phyloP scores from a whole-genome alignment of 2,329 filamentous ascomycete genomes.

The Apiospora koreana region DNA sequence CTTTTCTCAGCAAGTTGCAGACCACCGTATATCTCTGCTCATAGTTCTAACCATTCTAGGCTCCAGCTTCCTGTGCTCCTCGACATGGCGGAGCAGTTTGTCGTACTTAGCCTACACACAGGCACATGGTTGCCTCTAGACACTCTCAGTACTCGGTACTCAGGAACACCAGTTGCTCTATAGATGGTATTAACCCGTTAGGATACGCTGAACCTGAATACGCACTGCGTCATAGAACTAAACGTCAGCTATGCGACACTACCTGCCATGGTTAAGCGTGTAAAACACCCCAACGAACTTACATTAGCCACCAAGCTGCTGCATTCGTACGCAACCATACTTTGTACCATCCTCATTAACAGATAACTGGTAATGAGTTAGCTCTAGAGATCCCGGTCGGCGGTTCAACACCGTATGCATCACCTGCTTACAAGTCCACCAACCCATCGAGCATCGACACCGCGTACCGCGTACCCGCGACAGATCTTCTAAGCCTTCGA shows the following conservation, averaged over 20 bases:
- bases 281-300: not conserved
- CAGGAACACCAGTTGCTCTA: not conserved
- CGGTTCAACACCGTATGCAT: not conserved
- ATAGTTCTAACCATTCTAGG: not conserved
- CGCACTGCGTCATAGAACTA: not conserved
- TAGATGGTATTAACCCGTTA: not conserved
- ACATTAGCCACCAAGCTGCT: not conserved
- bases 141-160: not conserved
- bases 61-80: not conserved
- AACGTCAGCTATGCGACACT: not conserved
- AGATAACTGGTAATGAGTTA: not conserved
- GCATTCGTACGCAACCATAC: not conserved
- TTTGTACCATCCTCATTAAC: not conserved
- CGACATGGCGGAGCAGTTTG: not conserved
- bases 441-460: not conserved
- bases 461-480: not conserved
- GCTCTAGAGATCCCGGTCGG: not conserved
- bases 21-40: not conserved
- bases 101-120: not conserved
- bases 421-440: not conserved
- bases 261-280: not conserved
- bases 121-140: not conserved
- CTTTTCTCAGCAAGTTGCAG: not conserved
- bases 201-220: not conserved
- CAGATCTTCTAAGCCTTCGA: not conserved